Percentiles rank a stretch among this genome's conserved stretches.
Conservation (phyloP, 208 protist species). For the Trypanosoma rangeli region DNA sequence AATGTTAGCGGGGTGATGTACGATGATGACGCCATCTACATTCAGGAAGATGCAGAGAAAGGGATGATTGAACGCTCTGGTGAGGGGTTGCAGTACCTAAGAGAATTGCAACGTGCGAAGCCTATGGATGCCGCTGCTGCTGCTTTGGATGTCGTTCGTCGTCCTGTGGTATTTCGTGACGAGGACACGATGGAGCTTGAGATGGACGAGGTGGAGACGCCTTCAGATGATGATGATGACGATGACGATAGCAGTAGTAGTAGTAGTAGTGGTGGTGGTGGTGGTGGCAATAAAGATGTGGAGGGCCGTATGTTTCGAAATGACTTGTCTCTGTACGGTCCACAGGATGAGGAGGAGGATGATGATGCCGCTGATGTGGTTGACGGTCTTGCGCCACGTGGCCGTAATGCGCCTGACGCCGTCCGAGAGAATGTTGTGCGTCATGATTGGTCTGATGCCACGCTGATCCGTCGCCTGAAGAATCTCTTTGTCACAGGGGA, state of each 20-base stretch:
- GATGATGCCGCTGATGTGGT: constrained; percentile 25
- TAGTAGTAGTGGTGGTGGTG: not conserved
- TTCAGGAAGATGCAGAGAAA: constrained; percentile 89
- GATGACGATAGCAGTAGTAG: constrained; percentile 24
- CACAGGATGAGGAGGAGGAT: constrained; percentile 39
- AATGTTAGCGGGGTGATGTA: constrained; percentile 98
- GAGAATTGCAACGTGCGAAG: constrained; percentile 69
- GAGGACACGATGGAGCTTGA: constrained; percentile 87
- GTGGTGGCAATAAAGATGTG: not conserved
- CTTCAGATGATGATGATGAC: constrained; percentile 55
- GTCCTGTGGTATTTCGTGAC: constrained; percentile 73
- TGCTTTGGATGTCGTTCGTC: constrained; percentile 60
- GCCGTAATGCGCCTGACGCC: constrained; percentile 58
- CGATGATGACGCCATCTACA: constrained; percentile 98
- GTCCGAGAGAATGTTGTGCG: constrained; percentile 46
- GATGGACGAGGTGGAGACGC: constrained; percentile 47
- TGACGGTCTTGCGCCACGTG: constrained; percentile 50
- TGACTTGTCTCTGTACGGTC: constrained; percentile 29
- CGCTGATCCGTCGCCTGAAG: constrained; percentile 75
- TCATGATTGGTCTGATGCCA: constrained; percentile 54
- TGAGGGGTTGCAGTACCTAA: constrained; percentile 78
- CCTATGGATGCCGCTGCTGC: constrained; percentile 71
- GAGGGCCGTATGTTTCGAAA: constrained; percentile 19
- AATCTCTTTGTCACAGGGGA: constrained; percentile 96
- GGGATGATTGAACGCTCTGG: constrained; percentile 77